phyloP scores from a whole-genome alignment of 805 yeast species.

The Candida incommunis region DNA sequence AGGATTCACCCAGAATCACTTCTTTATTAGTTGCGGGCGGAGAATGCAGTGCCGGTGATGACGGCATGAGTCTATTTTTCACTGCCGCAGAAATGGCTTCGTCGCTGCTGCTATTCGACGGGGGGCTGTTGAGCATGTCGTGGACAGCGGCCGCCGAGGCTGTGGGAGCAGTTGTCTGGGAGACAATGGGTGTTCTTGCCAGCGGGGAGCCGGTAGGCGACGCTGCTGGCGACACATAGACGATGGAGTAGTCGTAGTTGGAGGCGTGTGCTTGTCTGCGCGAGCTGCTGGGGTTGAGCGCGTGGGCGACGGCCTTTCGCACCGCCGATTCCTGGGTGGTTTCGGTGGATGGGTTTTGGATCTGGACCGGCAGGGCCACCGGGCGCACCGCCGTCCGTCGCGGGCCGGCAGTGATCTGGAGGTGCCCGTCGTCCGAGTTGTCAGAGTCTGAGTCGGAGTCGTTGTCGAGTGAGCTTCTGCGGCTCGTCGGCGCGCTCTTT shows the following conservation, averaged over 20 bases:
- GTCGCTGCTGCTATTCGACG: background rate
- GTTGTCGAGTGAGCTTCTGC: too few species aligned
- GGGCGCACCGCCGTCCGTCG: background rate
- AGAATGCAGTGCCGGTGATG: background rate
- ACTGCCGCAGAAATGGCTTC: background rate
- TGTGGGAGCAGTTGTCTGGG: background rate
- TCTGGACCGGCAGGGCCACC: background rate
- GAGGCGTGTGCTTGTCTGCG: background rate
- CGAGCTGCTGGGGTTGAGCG: background rate
- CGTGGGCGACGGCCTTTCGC: background rate
- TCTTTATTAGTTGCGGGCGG: background rate
- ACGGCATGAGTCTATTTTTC: background rate
- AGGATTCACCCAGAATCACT: background rate
- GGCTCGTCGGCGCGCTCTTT: too few species aligned
- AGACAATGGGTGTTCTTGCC: background rate
- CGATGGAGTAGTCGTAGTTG: slow-evolving; percentile 1
- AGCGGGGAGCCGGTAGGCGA: background rate
- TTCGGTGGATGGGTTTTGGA: background rate
- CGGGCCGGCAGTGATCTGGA: background rate
- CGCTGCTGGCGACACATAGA: background rate
- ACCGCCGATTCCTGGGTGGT: background rate
- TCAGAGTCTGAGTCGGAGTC: too few species aligned
- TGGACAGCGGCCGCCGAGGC: too few species aligned
- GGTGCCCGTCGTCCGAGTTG: background rate
- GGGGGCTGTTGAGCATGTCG: background rate